Evolutionary conservation across 2,329 filamentous ascomycete genomes (phyloP), one percentile per base, ranked within the genome.

Genomic region (Aureobasidium sp.): DNA sequence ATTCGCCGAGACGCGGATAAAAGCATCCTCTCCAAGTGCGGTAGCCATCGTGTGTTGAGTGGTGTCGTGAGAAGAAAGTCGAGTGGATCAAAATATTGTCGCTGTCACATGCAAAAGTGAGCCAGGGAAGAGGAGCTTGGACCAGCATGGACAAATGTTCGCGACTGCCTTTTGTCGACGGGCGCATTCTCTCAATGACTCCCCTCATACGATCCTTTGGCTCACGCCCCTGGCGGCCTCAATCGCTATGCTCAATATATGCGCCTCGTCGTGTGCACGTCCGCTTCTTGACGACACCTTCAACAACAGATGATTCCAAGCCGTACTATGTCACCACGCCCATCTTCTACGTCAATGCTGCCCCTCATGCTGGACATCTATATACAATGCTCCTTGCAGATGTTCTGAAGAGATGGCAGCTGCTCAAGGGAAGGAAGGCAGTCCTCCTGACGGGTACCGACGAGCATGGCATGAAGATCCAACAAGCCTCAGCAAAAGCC

Each of bases 291-390:
- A 59, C 65, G 15, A 67, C 65, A 37, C 7, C 21, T 6, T 45
- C 39, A 1, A 62, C 65, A 10, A 53, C 63, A 29, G 25, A 63
- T 37, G 60, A 57, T 21, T 58, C 63, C 25, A 97, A 97, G 78
- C 91, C 93, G 9, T 97, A 88, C 78, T 99, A 97, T 79, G 81
- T 96, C 69, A 97, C 94, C 5, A 95, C 91, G 9, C 94, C 94
- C 2, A 99, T 99, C 63, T 99, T 97, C 79, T 99, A 99, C 75
- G 94, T 99, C 78, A 99, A 99, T 83, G 90, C 92, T 93, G 91
- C 90, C 49, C 94, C 94, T 55, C 94, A 99, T 78, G 85, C 97
- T 65, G 94, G 94, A 48, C 94, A 99, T 75, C 81, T 99, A 63
- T 97, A 96, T 74, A 90, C 89, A 45, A 92, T 97, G 85, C 81